Evolutionary conservation across 2,329 filamentous ascomycete genomes (phyloP).

Genomic region (Acrocalymma vagum): DNA sequence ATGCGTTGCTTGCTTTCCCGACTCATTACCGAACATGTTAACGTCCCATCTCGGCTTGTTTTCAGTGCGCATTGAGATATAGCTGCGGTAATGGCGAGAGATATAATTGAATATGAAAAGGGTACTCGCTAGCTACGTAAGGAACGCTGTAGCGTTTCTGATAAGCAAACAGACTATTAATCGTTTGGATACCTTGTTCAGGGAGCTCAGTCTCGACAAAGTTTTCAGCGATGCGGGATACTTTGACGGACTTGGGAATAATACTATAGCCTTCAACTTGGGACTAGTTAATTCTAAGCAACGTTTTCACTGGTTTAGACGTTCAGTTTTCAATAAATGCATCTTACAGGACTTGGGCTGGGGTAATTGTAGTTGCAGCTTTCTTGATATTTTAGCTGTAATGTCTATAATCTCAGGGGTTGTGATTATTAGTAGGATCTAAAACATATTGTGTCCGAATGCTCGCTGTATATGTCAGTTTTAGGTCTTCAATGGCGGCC

Average conservation of each 20-base stretch:
- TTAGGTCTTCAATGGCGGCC: slow-evolving; percentile 58
- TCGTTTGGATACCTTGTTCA: slow-evolving; percentile 34
- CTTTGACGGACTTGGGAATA: slow-evolving; percentile 43
- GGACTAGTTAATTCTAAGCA: slow-evolving; percentile 88
- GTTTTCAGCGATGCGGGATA: slow-evolving; percentile 39
- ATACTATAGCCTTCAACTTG: slow-evolving; percentile 66
- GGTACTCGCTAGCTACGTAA: too few species aligned
- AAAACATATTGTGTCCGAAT: slow-evolving; percentile 66
- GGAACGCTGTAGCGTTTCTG: slow-evolving; percentile 63
- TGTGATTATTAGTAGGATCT: slow-evolving; percentile 53
- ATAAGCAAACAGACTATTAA: slow-evolving; percentile 62
- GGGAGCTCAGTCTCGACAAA: slow-evolving; percentile 42
- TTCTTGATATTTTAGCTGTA: too few species aligned
- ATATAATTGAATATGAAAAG: too few species aligned
- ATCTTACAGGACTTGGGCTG: slow-evolving; percentile 82
- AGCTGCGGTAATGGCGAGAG: too few species aligned
- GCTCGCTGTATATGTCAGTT: slow-evolving; percentile 68
- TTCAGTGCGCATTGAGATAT: too few species aligned
- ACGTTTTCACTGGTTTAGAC: too few species aligned
- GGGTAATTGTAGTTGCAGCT: slow-evolving; percentile 70
- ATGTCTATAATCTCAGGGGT: too few species aligned
- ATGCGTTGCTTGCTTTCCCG: slow-evolving; percentile 60
- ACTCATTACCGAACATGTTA: slow-evolving; percentile 63
- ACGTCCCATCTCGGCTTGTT: slow-evolving; percentile 65
- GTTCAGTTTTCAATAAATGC: too few species aligned